These are phyloP conservation scores for Sporothrix brasiliensis DNA, from an alignment of 2,329 filamentous ascomycete species.

Conservation along the genomic window DNA sequence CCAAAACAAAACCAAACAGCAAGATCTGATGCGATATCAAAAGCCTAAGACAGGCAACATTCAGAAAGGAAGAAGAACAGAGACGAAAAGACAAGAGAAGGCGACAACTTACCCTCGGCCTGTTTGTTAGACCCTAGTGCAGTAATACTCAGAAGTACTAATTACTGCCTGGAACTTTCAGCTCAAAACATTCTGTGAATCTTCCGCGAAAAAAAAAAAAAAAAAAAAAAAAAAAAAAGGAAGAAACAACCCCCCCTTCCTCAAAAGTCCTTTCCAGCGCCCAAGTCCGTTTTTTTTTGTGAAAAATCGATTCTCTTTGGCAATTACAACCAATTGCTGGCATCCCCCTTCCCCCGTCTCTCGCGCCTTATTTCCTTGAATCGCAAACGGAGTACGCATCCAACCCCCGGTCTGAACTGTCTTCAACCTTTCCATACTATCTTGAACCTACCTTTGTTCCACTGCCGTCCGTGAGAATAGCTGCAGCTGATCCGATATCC, in stretches of 20 bases:
- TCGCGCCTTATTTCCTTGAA: background rate
- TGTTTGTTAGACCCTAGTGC: background rate
- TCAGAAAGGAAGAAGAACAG: background rate
- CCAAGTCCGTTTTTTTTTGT: background rate
- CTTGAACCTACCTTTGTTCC: background rate
- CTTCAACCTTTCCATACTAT: background rate
- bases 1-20: too few relatives aligned
- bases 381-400: background rate
- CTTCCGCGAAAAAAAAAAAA: background rate
- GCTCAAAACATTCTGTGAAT: background rate
- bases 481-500: conserved; percentile 22
- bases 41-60: background rate
- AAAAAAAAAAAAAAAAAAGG: conserved; percentile 14
- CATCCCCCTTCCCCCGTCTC: background rate
- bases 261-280: background rate
- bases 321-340: background rate
- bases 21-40: too few relatives aligned
- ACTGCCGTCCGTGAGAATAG: background rate
- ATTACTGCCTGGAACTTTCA: background rate
- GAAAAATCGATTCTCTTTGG: background rate
- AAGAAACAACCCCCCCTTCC: background rate
- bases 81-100: background rate
- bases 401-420: background rate
- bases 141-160: too few relatives aligned
- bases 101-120: background rate